phyloP scores from a whole-genome alignment of 495 filamentous ascomycete genomes.

The Talaromyces thailandensis region DNA sequence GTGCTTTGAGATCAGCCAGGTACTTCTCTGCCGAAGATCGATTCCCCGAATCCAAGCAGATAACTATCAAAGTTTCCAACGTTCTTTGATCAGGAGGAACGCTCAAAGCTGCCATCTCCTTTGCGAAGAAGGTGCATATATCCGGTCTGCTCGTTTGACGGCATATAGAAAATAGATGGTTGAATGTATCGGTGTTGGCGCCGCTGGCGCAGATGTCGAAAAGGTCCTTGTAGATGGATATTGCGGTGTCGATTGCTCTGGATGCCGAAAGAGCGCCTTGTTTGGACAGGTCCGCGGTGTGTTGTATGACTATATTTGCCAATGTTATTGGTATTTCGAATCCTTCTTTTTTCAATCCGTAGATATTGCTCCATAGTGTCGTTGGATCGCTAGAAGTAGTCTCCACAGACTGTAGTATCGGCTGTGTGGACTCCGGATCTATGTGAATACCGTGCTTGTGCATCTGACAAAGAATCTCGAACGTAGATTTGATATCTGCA shows the following conservation, averaged over 20 bases:
- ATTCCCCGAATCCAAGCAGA: slow-evolving; percentile 44
- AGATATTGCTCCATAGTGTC: slow-evolving; percentile 45
- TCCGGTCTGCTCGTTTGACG: slow-evolving; percentile 36
- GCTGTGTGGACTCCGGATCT: slow-evolving; percentile 34
- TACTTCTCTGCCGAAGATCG: slow-evolving; percentile 32
- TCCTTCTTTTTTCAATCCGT: slow-evolving; percentile 30
- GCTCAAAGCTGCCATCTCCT: slow-evolving; percentile 61
- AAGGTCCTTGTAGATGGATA: slow-evolving; percentile 64
- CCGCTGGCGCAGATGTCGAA: slow-evolving; percentile 49
- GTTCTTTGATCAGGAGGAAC: slow-evolving; percentile 51
- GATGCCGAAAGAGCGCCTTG: slow-evolving; percentile 13
- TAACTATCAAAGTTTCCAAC: slow-evolving; percentile 60
- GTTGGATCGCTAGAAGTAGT: slow-evolving; percentile 17
- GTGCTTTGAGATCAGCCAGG: slow-evolving; percentile 25
- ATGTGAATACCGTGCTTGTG: slow-evolving; percentile 38
- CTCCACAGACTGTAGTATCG: slow-evolving; percentile 43
- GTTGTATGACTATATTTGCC: slow-evolving; percentile 22
- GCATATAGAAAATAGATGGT: slow-evolving; percentile 57
- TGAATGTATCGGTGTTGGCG: slow-evolving; percentile 56
- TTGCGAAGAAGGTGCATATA: slow-evolving; percentile 56
- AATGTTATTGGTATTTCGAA: slow-evolving; percentile 21
- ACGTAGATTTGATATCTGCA: slow-evolving; percentile 44
- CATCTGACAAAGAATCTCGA: slow-evolving; percentile 63
- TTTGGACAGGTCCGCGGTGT: slow-evolving; percentile 21
- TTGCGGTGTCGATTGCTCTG: slow-evolving; percentile 35